phyloP scores from a whole-genome alignment of 306 rosid genomes.

The Castanea sativa region DNA sequence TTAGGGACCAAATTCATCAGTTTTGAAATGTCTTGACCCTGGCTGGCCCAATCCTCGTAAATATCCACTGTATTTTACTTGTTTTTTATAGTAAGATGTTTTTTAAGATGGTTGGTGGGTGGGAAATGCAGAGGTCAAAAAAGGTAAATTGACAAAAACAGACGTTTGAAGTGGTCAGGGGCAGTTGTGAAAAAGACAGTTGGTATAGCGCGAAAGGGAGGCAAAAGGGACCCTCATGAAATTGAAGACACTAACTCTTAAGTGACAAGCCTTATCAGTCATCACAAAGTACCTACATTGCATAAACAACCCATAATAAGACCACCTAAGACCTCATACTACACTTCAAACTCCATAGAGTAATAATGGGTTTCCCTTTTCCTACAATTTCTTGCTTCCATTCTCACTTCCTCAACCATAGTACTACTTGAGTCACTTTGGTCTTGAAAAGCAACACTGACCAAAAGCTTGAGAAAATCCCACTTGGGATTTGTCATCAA shows the following conservation, averaged over 20 bases:
- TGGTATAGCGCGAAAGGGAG: conserved; percentile 24
- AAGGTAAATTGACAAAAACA: conserved; percentile 23
- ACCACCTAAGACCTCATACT: conserved; percentile 5
- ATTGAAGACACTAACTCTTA: conserved; percentile 28
- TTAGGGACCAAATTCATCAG: too few species aligned
- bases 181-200: conserved; percentile 29
- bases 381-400: conserved; percentile 21
- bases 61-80: background rate
- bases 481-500: conserved; percentile 18
- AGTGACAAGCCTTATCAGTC: conserved; percentile 28
- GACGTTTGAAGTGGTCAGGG: conserved; percentile 36
- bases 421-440: background rate
- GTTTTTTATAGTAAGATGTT: background rate
- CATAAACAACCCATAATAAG: conserved; percentile 21
- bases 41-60: too few species aligned
- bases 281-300: background rate
- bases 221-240: conserved; percentile 34
- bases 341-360: conserved; percentile 6
- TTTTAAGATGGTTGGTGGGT: background rate
- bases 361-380: conserved; percentile 14
- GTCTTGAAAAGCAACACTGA: conserved; percentile 7
- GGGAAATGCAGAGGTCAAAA: background rate
- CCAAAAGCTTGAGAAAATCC: conserved; percentile 13
- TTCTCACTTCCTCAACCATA: conserved; percentile 4
- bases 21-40: too few species aligned